Evolutionary conservation across 2,329 filamentous ascomycete genomes (phyloP), one percentile per base, ranked within the genome.

Genomic region (Westerdykella sp.): DNA sequence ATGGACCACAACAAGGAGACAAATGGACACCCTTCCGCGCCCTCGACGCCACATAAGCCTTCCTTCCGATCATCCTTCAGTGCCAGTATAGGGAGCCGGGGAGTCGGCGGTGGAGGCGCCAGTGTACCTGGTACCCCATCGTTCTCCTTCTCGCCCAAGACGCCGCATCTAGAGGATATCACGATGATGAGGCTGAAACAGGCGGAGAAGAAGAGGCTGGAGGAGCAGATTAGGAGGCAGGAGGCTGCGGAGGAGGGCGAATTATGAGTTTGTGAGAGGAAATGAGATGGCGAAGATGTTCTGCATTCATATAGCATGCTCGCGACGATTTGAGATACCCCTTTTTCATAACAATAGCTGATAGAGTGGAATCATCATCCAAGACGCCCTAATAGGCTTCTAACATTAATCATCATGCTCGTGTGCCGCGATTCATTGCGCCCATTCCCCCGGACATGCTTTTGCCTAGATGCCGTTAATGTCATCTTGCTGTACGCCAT

Each of bases 131-230:
- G 64, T 15, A 65, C 62, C 5, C 68, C 66, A 12, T 65, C 68
- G n/a, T 70, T 70, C 36, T 70, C 68, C 1, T 71, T 71, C 43
- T 65, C 63, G 10, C 70, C 69, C 6, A 52, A 55, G 45, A 62
- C 45, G 28, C 60, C 54, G 6, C 62, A 49, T 18, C 56, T 64
- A 13, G 65, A 73, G 42, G 70, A 74, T 39, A 55, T 68, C 1
- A 72, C 66, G 3, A 67, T 72, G 65, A 72, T 72, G 43, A 59
- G 69, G 16, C 45, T 73, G 37, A 73, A 69, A 50, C 58, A 65
- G 41, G 70, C 69, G 1, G 70, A 74, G 53, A 69, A 69, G 51
- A 63, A 61, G 48, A 54, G 64, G 14, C 28, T 73, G 30, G 70
- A 72, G 40, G 71, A 71, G 38, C 66, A 73, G 50, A 69, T 73